Base-by-base conservation (phyloP, 225 moss, liverwort and hornwort genomes). In the Physcomitrellopsis africana region DNA sequence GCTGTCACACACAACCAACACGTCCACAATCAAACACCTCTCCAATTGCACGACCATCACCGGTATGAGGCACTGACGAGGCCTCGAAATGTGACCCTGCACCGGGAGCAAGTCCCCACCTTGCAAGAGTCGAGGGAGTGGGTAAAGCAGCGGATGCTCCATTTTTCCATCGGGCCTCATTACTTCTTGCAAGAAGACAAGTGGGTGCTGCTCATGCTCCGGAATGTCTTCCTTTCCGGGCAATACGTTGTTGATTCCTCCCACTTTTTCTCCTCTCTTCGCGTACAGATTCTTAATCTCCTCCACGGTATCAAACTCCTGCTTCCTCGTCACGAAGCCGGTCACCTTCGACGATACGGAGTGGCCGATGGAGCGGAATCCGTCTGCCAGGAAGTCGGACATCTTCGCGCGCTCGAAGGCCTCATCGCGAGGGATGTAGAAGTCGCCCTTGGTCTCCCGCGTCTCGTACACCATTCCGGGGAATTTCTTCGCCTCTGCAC, bases 361-460 rank as follows among this genome's bases (percentile, higher is more conserved):
- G 60, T 81, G 81, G 1, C 53, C 73, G 6, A 59, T 60, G 16
- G 77, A 72, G 5, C 65, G 65, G 15, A 77, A 18, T 11, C 57
- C 67, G 32, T 65, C 78, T 0, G 78, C 81, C 51, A 76, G 58
- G 69, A 86, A 86, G n/a, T 83, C 79, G 1, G 81, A 70, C 52
- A 76, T 73, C 68, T 89, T 89, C 43, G 81, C 54, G 4, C 79
- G 72, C 18, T 81, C 83, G 29, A 89, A 89, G 23, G 46, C 63
- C 47, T 89, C 89, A 14, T 89, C 89, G 2, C 86, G 79, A 7
- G 89, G 89, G 19, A 89, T 77, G 75, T 86, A 89, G 12, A 81
- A 79, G 46, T 42, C 19, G 3, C 29, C 68, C 19, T 72, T 76
- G 49, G 49, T 29, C 20, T 17, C 57, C 11, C 78, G 71, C 2